Conservation (phyloP, 768 basidiomycete species). For the Suillus spraguei region DNA sequence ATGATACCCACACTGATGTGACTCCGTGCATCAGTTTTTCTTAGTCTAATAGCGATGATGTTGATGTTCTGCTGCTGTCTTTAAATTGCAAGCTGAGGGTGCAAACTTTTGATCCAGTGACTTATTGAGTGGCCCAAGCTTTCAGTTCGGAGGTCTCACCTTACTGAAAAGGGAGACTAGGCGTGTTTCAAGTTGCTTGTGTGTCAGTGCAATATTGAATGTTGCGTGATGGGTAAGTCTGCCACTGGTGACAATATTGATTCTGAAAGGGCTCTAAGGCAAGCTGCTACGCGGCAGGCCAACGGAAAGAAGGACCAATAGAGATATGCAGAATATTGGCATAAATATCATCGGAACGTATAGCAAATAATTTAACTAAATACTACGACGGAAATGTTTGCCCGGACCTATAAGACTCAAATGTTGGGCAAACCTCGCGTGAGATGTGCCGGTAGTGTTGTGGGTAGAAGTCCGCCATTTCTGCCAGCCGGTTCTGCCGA, state of each 20-base stretch:
- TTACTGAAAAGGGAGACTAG: neutral
- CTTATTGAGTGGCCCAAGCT: neutral
- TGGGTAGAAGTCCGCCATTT: no score
- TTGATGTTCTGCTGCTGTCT: neutral
- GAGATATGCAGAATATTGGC: no score
- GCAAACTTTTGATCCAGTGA: neutral
- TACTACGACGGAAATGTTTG: no score
- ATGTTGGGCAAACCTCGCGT: no score
- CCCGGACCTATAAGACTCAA: no score
- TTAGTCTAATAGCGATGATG: neutral
- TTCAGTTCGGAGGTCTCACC: neutral
- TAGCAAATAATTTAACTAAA: no score
- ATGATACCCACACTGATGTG: constrained; percentile 25
- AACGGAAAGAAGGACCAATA: neutral
- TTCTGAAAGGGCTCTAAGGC: neutral
- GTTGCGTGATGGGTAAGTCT: neutral
- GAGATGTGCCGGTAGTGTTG: no score
- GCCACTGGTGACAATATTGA: neutral
- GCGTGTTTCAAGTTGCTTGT: neutral
- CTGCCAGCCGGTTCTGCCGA: no score
- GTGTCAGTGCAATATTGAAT: neutral
- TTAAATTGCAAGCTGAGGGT: neutral
- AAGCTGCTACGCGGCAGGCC: neutral
- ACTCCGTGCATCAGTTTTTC: neutral
- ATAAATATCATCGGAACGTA: no score